Conservation (phyloP, 2,329 filamentous ascomycete species). For the Colletotrichum musicola region DNA sequence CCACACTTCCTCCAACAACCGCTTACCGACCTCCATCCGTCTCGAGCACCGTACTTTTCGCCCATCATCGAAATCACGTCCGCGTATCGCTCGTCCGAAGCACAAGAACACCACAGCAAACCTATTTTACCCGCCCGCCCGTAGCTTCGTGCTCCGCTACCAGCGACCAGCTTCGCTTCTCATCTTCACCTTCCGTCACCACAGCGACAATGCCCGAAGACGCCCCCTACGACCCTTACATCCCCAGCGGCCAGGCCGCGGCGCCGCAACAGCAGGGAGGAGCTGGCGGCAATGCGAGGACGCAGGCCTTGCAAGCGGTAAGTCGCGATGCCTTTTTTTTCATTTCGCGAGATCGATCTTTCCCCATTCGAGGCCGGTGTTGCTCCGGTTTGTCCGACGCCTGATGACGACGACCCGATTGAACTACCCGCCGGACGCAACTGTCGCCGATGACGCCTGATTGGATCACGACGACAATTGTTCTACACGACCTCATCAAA, state of each 20-base stretch:
- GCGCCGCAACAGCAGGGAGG: conserved; percentile 55
- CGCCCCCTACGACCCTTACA: conserved; percentile 88
- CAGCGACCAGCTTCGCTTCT: conserved; percentile 2
- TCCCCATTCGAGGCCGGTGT: conserved; percentile 2
- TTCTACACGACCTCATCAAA: not conserved
- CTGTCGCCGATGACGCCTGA: conserved; percentile 28
- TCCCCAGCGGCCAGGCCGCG: conserved; percentile 75
- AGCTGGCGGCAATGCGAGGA: conserved; percentile 62
- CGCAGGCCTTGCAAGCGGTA: conserved; percentile 85
- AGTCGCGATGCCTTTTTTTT: conserved; percentile 55
- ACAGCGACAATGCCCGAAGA: conserved; percentile 64
- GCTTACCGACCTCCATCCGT: conserved; percentile 10
- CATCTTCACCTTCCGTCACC: conserved; percentile 19
- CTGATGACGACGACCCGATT: conserved; percentile 36
- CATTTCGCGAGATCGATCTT: conserved; percentile 14
- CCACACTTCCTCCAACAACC: conserved; percentile 25
- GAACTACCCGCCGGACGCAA: conserved; percentile 22
- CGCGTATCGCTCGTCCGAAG: conserved; percentile 13
- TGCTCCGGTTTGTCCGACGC: conserved; percentile 23
- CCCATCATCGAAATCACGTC: conserved; percentile 14
- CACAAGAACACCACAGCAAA: not conserved
- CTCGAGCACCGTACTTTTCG: not conserved
- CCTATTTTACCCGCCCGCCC: conserved; percentile 5
- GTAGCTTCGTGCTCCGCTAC: conserved; percentile 27
- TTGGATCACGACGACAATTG: conserved; percentile 15